These are phyloP conservation scores for Allantophomopsis cytisporea DNA, from an alignment of 2,329 filamentous ascomycete genomes.

Conservation along the genomic window DNA sequence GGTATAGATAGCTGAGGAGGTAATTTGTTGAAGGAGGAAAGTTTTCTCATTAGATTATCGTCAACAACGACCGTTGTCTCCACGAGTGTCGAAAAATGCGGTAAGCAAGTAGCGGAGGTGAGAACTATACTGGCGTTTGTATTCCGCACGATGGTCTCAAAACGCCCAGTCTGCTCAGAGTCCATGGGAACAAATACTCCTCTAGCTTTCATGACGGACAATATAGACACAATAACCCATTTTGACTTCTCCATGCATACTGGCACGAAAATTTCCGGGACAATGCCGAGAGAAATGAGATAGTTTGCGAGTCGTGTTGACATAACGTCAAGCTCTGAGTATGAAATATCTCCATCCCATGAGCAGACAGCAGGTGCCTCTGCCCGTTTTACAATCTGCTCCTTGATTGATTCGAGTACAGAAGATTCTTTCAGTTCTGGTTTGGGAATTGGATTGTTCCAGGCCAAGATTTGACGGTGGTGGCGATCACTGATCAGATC, in stretches of 20 bases:
- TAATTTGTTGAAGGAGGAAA: no score
- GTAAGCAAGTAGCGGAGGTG: no score
- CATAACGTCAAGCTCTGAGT: conserved; percentile 1
- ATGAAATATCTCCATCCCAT: conserved; percentile 1
- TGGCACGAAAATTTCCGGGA: conserved; percentile 1
- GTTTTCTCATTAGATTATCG: no score
- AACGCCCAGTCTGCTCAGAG: conserved; percentile 9
- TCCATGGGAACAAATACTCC: conserved; percentile 14
- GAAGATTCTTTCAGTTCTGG: no score
- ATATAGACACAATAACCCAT: conserved; percentile 9
- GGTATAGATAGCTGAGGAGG: neutral
- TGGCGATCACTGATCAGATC: no score
- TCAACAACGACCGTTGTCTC: no score
- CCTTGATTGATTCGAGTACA: no score
- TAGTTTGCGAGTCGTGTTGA: neutral
- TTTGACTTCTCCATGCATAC: conserved; percentile 3
- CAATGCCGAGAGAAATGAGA: neutral
- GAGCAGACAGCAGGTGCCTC: neutral
- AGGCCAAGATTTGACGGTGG: no score
- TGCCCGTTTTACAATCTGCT: neutral
- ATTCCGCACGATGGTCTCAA: no score
- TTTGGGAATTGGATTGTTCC: no score
- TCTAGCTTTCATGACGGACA: conserved; percentile 9
- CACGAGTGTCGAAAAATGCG: no score
- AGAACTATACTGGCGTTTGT: no score